Percentiles rank a stretch among this genome's conserved stretches.
Evolutionary conservation across 2,329 filamentous ascomycete species (phyloP).

Genomic region (Talaromyces sp.): DNA sequence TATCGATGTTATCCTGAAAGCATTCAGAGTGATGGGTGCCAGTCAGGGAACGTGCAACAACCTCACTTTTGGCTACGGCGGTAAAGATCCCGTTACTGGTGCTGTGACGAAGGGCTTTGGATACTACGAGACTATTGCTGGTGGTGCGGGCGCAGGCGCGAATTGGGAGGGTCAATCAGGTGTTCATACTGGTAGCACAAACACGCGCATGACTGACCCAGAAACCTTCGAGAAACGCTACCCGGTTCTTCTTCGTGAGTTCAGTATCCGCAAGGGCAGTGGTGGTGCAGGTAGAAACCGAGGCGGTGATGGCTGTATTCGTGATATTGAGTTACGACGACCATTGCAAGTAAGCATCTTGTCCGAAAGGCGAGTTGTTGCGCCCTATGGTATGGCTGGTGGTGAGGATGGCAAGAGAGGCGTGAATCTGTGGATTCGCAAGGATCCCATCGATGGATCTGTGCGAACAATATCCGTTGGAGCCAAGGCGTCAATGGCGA

Average conservation of each 20-base stretch:
- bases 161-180: slow-evolving; percentile 73
- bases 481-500: slow-evolving; percentile 60
- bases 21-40: slow-evolving; percentile 75
- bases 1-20: slow-evolving; percentile 77
- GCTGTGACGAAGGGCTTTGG: slow-evolving; percentile 70
- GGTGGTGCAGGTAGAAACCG: slow-evolving; percentile 64
- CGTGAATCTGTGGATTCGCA: slow-evolving; percentile 81
- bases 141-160: slow-evolving; percentile 71
- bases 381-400: slow-evolving; percentile 78
- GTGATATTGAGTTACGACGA: slow-evolving; percentile 81
- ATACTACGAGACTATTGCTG: slow-evolving; percentile 85
- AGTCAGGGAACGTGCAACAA: slow-evolving; percentile 81
- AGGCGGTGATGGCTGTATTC: slow-evolving; percentile 72
- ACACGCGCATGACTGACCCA: slow-evolving; percentile 78
- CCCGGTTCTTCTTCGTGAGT: slow-evolving; percentile 70
- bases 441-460: slow-evolving; percentile 56
- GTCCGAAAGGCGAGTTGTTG: slow-evolving; percentile 70
- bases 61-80: slow-evolving; percentile 77
- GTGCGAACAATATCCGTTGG: slow-evolving; percentile 58
- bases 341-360: slow-evolving; percentile 78
- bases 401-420: slow-evolving; percentile 76
- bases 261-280: slow-evolving; percentile 63
- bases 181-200: slow-evolving; percentile 84
- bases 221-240: slow-evolving; percentile 80
- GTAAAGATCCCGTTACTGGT: slow-evolving; percentile 57